Evolutionary conservation across 2,329 filamentous ascomycete genomes (phyloP).

Genomic region (Leptodontidium sp.): DNA sequence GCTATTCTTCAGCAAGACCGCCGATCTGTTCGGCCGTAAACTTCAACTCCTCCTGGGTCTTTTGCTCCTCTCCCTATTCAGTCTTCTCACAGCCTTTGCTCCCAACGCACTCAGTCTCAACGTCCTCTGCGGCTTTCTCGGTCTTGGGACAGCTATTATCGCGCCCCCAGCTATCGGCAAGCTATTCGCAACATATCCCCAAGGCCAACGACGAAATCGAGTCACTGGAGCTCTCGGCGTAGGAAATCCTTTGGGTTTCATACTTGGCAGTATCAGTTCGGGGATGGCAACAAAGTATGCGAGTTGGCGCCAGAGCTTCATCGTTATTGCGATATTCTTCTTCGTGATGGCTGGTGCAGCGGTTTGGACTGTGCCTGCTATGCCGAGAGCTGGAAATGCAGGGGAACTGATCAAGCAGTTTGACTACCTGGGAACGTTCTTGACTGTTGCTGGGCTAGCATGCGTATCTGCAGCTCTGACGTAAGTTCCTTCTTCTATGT

Average conservation of each 20-base stretch:
- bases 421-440: constrained; percentile 39
- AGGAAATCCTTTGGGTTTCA: constrained; percentile 52
- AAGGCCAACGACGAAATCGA: constrained; percentile 65
- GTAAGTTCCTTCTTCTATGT: constrained; percentile 31
- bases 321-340: constrained; percentile 70
- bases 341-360: constrained; percentile 64
- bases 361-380: constrained; percentile 68
- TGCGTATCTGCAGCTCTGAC: constrained; percentile 39
- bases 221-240: constrained; percentile 68
- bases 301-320: constrained; percentile 70
- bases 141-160: constrained; percentile 69
- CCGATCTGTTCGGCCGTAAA: constrained; percentile 72
- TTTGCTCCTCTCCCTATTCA: constrained; percentile 63
- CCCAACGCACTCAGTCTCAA: constrained; percentile 66
- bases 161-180: constrained; percentile 71
- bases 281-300: constrained; percentile 68
- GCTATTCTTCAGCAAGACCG: constrained; percentile 70
- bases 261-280: constrained; percentile 61
- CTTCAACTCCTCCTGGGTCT: constrained; percentile 66
- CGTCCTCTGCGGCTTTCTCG: constrained; percentile 69
- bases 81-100: constrained; percentile 66
- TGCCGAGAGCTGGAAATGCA: constrained; percentile 49
- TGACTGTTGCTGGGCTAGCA: constrained; percentile 38
- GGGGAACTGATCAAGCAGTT: constrained; percentile 30
- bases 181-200: constrained; percentile 69